A percentile compares a stretch with the other conserved stretches of the same genome.
These are phyloP conservation scores for Parathielavia appendiculata DNA, from an alignment of 495 filamentous ascomycete species.

Conservation along the genomic window DNA sequence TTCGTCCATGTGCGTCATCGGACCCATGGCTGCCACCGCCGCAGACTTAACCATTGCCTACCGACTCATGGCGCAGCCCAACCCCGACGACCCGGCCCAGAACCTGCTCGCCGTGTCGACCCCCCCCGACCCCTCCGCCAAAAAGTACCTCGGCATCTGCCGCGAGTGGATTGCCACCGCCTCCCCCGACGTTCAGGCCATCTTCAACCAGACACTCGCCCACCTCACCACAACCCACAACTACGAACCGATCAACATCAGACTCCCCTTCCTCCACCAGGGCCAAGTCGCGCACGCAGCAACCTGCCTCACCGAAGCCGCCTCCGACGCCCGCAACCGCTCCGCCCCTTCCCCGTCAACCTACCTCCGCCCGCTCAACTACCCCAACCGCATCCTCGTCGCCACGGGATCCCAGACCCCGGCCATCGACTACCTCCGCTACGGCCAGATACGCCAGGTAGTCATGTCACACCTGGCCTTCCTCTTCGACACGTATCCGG, in stretches of 20 bases:
- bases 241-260: slow-evolving; percentile 68
- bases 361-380: slow-evolving; percentile 46
- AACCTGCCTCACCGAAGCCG: slow-evolving; percentile 70
- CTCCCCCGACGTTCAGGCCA: slow-evolving; percentile 54
- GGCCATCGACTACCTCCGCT: slow-evolving; percentile 63
- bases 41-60: slow-evolving; percentile 81
- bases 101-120: slow-evolving; percentile 36
- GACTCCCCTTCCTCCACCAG: slow-evolving; percentile 67
- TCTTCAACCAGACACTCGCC: slow-evolving; percentile 55
- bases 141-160: slow-evolving; percentile 63
- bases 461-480: slow-evolving; percentile 78
- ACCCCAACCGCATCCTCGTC: slow-evolving; percentile 71
- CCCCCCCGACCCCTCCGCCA: slow-evolving; percentile 39
- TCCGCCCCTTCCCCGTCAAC: slow-evolving; percentile 14
- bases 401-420: slow-evolving; percentile 58
- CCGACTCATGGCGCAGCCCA: slow-evolving; percentile 63
- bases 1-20: slow-evolving; percentile 60
- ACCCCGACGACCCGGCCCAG: slow-evolving; percentile 47
- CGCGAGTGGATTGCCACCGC: slow-evolving; percentile 70
- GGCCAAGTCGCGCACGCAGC: slow-evolving; percentile 73
- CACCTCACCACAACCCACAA: slow-evolving; percentile 53
- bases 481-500: slow-evolving; percentile 67
- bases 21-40: slow-evolving; percentile 73
- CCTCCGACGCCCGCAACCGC: slow-evolving; percentile 35
- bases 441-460: slow-evolving; percentile 67